phyloP scores from a whole-genome alignment of 2,329 filamentous ascomycete genomes.

The Hypocrella siamensis region DNA sequence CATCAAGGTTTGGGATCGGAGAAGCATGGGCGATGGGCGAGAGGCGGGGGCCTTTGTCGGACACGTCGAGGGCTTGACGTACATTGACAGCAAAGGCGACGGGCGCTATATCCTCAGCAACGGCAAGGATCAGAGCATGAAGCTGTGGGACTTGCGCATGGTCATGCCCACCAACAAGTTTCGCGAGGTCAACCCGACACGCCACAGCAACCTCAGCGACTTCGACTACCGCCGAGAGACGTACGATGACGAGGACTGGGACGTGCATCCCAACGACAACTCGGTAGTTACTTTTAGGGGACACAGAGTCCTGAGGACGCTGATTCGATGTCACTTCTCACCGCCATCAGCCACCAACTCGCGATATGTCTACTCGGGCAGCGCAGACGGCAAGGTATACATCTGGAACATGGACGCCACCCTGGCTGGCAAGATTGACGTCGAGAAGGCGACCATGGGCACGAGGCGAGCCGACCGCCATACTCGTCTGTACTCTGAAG shows the following conservation, averaged over 20 bases:
- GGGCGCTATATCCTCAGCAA: slow-evolving; percentile 80
- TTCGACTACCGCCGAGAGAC: slow-evolving; percentile 62
- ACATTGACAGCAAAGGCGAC: slow-evolving; percentile 55
- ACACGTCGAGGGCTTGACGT: slow-evolving; percentile 51
- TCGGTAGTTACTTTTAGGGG: slow-evolving; percentile 87
- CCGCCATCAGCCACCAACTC: slow-evolving; percentile 75
- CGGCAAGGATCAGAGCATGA: slow-evolving; percentile 92
- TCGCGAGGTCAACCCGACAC: slow-evolving; percentile 36
- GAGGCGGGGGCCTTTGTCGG: slow-evolving; percentile 51
- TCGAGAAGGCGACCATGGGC: slow-evolving; percentile 51
- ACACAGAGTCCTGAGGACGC: slow-evolving; percentile 73
- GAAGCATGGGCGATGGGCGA: slow-evolving; percentile 76
- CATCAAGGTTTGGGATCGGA: slow-evolving; percentile 89
- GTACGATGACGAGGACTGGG: slow-evolving; percentile 49
- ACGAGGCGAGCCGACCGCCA: slow-evolving; percentile 39
- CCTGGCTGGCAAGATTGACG: slow-evolving; percentile 61
- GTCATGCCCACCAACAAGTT: slow-evolving; percentile 62
- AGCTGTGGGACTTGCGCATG: slow-evolving; percentile 88
- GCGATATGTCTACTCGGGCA: slow-evolving; percentile 85
- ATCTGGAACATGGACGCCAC: slow-evolving; percentile 92
- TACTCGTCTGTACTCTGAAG: slow-evolving; percentile 40
- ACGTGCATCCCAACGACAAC: slow-evolving; percentile 60
- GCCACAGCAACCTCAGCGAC: slow-evolving; percentile 34
- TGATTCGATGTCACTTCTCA: slow-evolving; percentile 92
- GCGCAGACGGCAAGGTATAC: slow-evolving; percentile 76